Conservation (phyloP, 1,139 yeast species). For the Ashbya aceris region DNA sequence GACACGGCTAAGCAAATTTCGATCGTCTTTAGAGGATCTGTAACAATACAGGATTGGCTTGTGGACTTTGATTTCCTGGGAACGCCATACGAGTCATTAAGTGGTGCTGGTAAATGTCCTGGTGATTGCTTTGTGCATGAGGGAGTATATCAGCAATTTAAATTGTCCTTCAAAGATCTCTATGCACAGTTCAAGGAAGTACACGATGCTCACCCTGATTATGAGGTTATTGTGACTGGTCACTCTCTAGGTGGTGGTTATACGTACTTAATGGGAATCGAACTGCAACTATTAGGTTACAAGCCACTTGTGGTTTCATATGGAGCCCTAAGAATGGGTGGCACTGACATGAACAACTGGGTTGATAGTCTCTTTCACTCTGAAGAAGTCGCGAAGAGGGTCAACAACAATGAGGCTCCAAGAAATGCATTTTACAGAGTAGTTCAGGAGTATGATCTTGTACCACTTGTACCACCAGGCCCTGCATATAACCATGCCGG, state of each 20-base stretch:
- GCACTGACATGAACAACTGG: slow-evolving; percentile 36
- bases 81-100: background rate
- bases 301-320: slow-evolving; percentile 41
- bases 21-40: slow-evolving; percentile 43
- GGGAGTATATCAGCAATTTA: slow-evolving; percentile 37
- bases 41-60: slow-evolving; percentile 41
- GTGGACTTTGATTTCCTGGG: slow-evolving; percentile 32
- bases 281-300: slow-evolving; percentile 38
- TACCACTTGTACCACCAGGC: slow-evolving; percentile 45
- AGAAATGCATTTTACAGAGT: slow-evolving; percentile 35
- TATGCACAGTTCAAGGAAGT: slow-evolving; percentile 10
- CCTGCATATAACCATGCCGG: slow-evolving; percentile 37
- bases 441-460: slow-evolving; percentile 42
- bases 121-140: slow-evolving; percentile 42
- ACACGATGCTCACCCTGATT: slow-evolving; percentile 27
- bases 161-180: slow-evolving; percentile 31
- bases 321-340: slow-evolving; percentile 51
- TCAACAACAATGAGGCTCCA: slow-evolving; percentile 17
- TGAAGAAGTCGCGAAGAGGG: slow-evolving; percentile 11
- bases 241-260: slow-evolving; percentile 62
- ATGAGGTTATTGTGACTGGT: slow-evolving; percentile 42
- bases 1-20: slow-evolving; percentile 30
- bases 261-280: slow-evolving; percentile 45
- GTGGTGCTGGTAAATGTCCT: slow-evolving; percentile 22
- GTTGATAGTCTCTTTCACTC: slow-evolving; percentile 37